Percentiles rank a stretch among this genome's conserved stretches.
These are phyloP conservation scores for Pinus taeda DNA, from an alignment of 75 land plant genomes.

Conservation along the genomic window DNA sequence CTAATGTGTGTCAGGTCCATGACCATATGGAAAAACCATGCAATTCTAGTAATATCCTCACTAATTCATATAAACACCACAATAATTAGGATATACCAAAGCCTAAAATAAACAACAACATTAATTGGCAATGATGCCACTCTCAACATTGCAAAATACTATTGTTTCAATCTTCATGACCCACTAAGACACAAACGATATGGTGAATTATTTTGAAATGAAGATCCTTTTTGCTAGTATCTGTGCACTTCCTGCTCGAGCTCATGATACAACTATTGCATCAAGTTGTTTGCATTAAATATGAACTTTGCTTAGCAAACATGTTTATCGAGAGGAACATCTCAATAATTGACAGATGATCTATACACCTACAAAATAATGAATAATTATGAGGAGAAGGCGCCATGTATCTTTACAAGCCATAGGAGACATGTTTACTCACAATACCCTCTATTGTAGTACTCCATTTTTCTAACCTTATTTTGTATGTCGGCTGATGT, in stretches of 20 bases:
- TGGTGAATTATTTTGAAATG: conserved; percentile 28
- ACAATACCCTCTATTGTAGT: too few relatives aligned
- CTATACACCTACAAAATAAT: not conserved
- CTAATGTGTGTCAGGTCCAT: conserved; percentile 34
- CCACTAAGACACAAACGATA: conserved; percentile 20
- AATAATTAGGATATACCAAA: not conserved
- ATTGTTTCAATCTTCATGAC: conserved; percentile 1
- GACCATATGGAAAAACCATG: conserved; percentile 2
- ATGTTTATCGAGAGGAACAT: not conserved
- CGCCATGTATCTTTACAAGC: too few relatives aligned
- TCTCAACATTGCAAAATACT: conserved; percentile 1
- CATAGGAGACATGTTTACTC: too few relatives aligned
- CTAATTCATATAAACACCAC: not conserved
- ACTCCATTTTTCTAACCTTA: too few relatives aligned
- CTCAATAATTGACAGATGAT: not conserved
- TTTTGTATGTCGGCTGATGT: too few relatives aligned
- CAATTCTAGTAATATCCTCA: conserved; percentile 4
- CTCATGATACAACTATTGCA: conserved; percentile 53
- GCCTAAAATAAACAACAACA: not conserved
- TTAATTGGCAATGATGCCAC: not conserved
- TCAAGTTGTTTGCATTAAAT: conserved; percentile 34
- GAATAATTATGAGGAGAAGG: not conserved
- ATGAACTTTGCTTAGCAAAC: not conserved
- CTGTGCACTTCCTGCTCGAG: conserved; percentile 34
- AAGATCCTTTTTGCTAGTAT: conserved; percentile 23